Percentiles rank a stretch among this genome's conserved stretches.
Evolutionary conservation across 345 rosid species (phyloP).

Genomic region (Turnera subulata): DNA sequence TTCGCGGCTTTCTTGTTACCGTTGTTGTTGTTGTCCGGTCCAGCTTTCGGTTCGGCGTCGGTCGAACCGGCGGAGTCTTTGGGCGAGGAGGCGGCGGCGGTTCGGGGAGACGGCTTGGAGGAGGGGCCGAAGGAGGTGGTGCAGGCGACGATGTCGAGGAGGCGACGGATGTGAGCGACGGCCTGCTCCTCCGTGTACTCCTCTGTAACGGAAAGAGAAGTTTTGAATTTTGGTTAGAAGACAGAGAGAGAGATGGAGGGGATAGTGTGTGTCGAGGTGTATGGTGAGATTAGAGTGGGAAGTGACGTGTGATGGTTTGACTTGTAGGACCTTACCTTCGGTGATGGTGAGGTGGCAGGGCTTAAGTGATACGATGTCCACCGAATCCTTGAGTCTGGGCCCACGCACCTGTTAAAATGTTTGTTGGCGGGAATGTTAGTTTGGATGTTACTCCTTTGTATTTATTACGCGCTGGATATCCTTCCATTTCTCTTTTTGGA

Average conservation of each 20-base stretch:
- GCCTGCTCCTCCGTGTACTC: slow-evolving; percentile 25
- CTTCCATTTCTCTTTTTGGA: neutral
- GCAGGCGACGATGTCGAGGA: slow-evolving; percentile 33
- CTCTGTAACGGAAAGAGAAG: slow-evolving; percentile 14
- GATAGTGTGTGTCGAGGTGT: neutral
- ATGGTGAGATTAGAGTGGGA: neutral
- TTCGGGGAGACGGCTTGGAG: slow-evolving; percentile 41
- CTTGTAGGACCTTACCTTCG: slow-evolving; percentile 41
- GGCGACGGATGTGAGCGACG: slow-evolving; percentile 28
- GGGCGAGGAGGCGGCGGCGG: slow-evolving; percentile 12
- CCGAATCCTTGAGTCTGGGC: slow-evolving; percentile 68
- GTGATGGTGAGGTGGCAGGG: slow-evolving; percentile 76
- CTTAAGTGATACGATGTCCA: slow-evolving; percentile 74
- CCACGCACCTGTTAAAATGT: slow-evolving; percentile 60
- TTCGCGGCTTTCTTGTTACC: slow-evolving; percentile 3
- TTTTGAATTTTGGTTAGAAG: slow-evolving; percentile 8
- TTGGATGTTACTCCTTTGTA: neutral
- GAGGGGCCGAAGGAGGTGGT: slow-evolving; percentile 38
- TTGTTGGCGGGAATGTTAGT: neutral
- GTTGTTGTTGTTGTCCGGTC: neutral
- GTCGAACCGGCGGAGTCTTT: slow-evolving; percentile 25
- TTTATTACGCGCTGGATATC: neutral
- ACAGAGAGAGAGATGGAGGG: neutral
- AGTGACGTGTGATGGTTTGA: slow-evolving; percentile 15
- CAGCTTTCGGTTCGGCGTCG: slow-evolving; percentile 6